Evolutionary conservation across 1,284 basidiomycete genomes (phyloP), one percentile per base, ranked within the genome.

Genomic region (Heliocybe sulcata): DNA sequence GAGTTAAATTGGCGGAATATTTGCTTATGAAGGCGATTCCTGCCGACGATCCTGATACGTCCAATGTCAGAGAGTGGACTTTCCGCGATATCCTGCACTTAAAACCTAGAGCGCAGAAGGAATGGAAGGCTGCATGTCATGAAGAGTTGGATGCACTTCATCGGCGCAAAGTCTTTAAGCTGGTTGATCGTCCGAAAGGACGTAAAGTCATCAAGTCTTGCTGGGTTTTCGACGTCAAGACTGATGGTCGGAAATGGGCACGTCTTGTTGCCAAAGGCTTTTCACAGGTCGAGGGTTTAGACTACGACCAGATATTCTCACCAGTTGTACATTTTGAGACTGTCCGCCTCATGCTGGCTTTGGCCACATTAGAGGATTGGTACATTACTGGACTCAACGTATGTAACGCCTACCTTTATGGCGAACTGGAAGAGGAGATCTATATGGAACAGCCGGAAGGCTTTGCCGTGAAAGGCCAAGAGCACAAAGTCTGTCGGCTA

Each of bases 231-330:
- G 45, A 48, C 45, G 23, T 48, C 45, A 48, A 48, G 20, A 11
- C 10, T 10, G 45, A 48, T 48, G 45, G 45, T 38, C 19, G 35
- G 35, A 12, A 38, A 12, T 77, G 77, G 59, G 73, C 70, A 0
- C 56, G 71, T 0, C 65, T 77, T 0, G 73, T 76, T 1, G 74
- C 72, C 0, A 64, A 68, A 22, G 76, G 75, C 2, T 77, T 73
- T 62, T 61, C 61, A 0, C 76, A 78, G 54, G 52, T 61, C 1
- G 60, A 63, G 12, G 71, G 74, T 0, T 52, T 72, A 14, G 72
- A 79, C 57, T 77, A 63, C 57, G 55, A 62, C n/a, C 61, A 70
- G 2, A 73, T 69, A 0, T 71, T 61, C 29, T 60, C 73, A 0
- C 72, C 73, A 0, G 65, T 69, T 0, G 61, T 64, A 6, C 58